Conservation (phyloP, 2,329 filamentous ascomycete species). For the Fusarium cicatricum region DNA sequence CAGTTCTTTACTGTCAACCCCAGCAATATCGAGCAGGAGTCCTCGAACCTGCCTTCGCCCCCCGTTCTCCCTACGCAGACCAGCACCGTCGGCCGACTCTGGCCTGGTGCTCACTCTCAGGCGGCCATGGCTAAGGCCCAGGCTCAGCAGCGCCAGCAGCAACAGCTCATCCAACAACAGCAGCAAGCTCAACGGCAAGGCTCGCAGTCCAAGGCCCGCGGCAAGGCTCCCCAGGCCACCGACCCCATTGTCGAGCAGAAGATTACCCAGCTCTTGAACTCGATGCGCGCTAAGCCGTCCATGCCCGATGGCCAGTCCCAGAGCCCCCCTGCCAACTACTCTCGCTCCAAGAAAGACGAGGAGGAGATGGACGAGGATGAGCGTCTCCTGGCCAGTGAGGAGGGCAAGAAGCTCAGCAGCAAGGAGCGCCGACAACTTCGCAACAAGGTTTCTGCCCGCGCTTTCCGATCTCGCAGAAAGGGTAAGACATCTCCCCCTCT, state of each 20-base stretch:
- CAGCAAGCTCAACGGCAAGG: conserved; percentile 59
- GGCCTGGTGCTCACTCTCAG: conserved; percentile 93
- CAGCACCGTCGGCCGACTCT: conserved; percentile 75
- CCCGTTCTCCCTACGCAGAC: conserved; percentile 60
- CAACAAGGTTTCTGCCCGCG: conserved; percentile 98
- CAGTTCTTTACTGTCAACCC: conserved; percentile 81
- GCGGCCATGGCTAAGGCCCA: conserved; percentile 80
- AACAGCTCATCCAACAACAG: conserved; percentile 63
- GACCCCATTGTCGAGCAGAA: conserved; percentile 88
- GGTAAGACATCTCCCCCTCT: conserved; percentile 65
- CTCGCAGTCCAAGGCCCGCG: conserved; percentile 55
- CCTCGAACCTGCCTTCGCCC: conserved; percentile 53
- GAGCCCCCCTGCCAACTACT: conserved; percentile 71
- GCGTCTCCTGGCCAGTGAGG: conserved; percentile 90
- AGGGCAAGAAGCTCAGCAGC: conserved; percentile 98
- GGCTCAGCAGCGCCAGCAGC: conserved; percentile 72
- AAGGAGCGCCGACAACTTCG: conserved; percentile 97
- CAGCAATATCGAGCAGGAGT: conserved; percentile 71
- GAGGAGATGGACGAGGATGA: conserved; percentile 99
- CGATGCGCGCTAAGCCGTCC: conserved; percentile 81
- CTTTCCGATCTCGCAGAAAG: conserved; percentile 97
- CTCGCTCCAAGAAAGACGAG: conserved; percentile 87
- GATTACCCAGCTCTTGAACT: conserved; percentile 90
- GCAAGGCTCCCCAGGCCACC: conserved; percentile 60
- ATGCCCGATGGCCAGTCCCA: conserved; percentile 54